Base-by-base conservation (phyloP, 1,139 yeast genomes). In the Magnusiomyces paraingens region DNA sequence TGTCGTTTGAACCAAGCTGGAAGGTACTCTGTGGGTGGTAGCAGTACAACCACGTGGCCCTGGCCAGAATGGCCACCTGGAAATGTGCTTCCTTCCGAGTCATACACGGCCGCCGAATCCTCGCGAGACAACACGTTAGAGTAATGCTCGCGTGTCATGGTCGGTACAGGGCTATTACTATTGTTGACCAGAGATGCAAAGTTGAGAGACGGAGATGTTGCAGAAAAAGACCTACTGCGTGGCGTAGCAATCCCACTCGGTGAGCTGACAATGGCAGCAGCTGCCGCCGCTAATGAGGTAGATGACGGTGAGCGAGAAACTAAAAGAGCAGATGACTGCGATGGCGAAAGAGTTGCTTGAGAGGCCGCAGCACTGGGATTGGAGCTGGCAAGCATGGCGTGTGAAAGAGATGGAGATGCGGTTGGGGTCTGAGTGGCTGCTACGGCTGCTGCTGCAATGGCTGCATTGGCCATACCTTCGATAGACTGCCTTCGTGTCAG, bases 1-100 rank as follows among this genome's bases (percentile, higher is more conserved):
- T 83, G 84, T 49, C 72, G 68, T 21, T 73, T 71, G 62, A 86
- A 85, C 95, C 95, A 86, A 2, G 67, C 72, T 0, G 94, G 93
- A 20, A 86, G 72, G 52, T 77, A 73, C 32, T 72, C 68, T 55
- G 81, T 86, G 2, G 75, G 70, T 0, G 94, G 93, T 12, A 86
- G 72, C 54, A 73, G 73, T 51, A 85, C 70, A 18, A 52, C 55
- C 3, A 58, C 56, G 17, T 49, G 52, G 36, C 49, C 49, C 22
- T 46, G 49, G 5, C 49, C 32, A 20, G 29, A 14, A 46, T 46
- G 49, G 12, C 49, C 32, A 6, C 41, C 41, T 14, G 32, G 32
- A 15, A 17, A 21, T 17, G 18, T 40, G 14, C 20, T 35, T 14
- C 49, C 41, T 10, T 17, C 15, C 10, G 18, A 32, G 18, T 46